These are phyloP conservation scores for Neoarthrinium moseri DNA, from an alignment of 2,329 filamentous ascomycete genomes.

Conservation along the genomic window DNA sequence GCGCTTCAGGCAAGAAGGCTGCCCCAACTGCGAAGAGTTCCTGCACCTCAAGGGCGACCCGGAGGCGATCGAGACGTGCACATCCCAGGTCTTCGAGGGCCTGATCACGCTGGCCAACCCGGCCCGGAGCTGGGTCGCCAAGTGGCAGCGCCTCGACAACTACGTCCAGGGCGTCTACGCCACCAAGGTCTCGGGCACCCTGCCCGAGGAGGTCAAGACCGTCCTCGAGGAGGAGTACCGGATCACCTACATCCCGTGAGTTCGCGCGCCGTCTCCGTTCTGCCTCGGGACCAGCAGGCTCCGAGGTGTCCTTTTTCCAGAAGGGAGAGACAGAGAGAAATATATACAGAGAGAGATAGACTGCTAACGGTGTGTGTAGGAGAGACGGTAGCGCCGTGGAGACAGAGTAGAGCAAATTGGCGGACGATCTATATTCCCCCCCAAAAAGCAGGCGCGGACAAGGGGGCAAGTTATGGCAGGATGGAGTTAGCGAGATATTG, in stretches of 20 bases:
- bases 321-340: background rate
- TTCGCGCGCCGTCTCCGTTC: slow-evolving; percentile 39
- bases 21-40: slow-evolving; percentile 94
- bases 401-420: slow-evolving; percentile 14
- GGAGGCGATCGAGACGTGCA: slow-evolving; percentile 88
- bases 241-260: slow-evolving; percentile 65
- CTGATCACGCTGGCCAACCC: slow-evolving; percentile 83
- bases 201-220: slow-evolving; percentile 63
- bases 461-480: background rate
- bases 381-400: slow-evolving; percentile 21
- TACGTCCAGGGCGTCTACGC: slow-evolving; percentile 92
- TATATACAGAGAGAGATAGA: background rate
- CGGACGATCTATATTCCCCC: background rate
- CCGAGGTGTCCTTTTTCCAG: background rate
- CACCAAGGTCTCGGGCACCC: slow-evolving; percentile 84
- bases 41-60: slow-evolving; percentile 76
- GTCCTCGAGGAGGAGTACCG: slow-evolving; percentile 62
- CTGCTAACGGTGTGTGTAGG: slow-evolving; percentile 10
- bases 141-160: slow-evolving; percentile 87
- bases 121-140: slow-evolving; percentile 88
- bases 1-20: slow-evolving; percentile 85
- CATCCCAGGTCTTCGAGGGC: slow-evolving; percentile 93
- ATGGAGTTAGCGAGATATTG: background rate
- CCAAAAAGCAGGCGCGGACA: background rate
- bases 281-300: slow-evolving; percentile 20